phyloP scores from a whole-genome alignment of 2,329 filamentous ascomycete genomes.

The Akanthomyces muscarius region DNA sequence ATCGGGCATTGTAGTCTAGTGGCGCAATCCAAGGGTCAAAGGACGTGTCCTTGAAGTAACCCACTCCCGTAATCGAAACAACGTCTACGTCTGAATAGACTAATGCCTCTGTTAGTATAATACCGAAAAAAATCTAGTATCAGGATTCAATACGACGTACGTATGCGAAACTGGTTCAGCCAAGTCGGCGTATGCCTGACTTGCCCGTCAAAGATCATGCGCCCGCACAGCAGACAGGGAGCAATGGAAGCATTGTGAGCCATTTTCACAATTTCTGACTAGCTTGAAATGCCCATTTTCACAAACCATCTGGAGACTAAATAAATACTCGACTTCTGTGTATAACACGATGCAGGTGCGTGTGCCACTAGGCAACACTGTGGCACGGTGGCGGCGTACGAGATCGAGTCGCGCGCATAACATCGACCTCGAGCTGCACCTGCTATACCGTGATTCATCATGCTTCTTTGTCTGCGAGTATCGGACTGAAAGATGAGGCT shows the following conservation, averaged over 20 bases:
- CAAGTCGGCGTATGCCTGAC: background rate
- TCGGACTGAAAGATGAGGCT: too few species aligned
- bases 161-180: slow-evolving; percentile 4
- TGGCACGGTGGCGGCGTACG: background rate
- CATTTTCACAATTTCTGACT: background rate
- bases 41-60: background rate
- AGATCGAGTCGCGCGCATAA: background rate
- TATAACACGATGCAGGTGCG: background rate
- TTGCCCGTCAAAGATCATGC: background rate
- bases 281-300: background rate
- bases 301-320: too few species aligned
- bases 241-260: background rate
- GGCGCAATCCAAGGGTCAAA: background rate
- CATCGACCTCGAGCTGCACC: background rate
- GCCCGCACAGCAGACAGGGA: slow-evolving; percentile 7
- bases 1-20: background rate
- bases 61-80: background rate
- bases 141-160: background rate
- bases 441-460: background rate
- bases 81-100: background rate
- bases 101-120: background rate
- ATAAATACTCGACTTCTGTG: background rate
- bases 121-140: background rate
- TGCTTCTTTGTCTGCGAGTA: too few species aligned
- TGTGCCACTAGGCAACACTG: background rate